phyloP scores from a whole-genome alignment of 2,329 filamentous ascomycete genomes.

The Aspergillus uvarum region DNA sequence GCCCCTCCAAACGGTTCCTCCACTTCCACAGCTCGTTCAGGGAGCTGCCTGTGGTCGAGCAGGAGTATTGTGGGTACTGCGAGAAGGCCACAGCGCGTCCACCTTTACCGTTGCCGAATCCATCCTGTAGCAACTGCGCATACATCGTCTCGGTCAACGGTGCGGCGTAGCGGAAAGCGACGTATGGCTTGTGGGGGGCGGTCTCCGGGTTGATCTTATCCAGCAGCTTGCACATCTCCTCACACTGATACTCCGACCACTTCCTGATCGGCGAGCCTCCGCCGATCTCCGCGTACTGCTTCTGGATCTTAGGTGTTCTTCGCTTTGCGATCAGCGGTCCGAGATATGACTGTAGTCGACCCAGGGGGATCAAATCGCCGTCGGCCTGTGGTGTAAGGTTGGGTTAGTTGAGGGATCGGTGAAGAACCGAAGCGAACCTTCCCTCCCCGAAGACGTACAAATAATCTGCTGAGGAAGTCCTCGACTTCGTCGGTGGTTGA shows the following conservation, averaged over 20 bases:
- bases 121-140: constrained; percentile 74
- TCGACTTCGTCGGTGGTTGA: constrained; percentile 84
- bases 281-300: constrained; percentile 93
- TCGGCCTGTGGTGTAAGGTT: constrained; percentile 63
- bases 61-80: constrained; percentile 97
- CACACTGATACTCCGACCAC: constrained; percentile 93
- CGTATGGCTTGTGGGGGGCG: constrained; percentile 94
- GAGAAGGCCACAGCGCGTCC: constrained; percentile 95
- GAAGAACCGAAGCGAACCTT: background rate
- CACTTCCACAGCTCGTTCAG: constrained; percentile 98
- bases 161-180: constrained; percentile 92
- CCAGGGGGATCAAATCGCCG: constrained; percentile 91
- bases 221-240: constrained; percentile 95
- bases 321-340: constrained; percentile 82
- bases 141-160: constrained; percentile 96
- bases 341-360: constrained; percentile 84
- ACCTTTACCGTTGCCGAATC: constrained; percentile 85
- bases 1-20: constrained; percentile 80
- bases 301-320: constrained; percentile 91
- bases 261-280: constrained; percentile 97
- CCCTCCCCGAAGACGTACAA: constrained; percentile 59
- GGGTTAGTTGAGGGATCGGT: constrained; percentile 3
- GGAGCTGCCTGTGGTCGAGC: constrained; percentile 93
- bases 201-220: constrained; percentile 89
- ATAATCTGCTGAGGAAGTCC: constrained; percentile 84